Evolutionary conservation across 1,284 basidiomycete species (phyloP).

Genomic region (Leccinum pachyderme): DNA sequence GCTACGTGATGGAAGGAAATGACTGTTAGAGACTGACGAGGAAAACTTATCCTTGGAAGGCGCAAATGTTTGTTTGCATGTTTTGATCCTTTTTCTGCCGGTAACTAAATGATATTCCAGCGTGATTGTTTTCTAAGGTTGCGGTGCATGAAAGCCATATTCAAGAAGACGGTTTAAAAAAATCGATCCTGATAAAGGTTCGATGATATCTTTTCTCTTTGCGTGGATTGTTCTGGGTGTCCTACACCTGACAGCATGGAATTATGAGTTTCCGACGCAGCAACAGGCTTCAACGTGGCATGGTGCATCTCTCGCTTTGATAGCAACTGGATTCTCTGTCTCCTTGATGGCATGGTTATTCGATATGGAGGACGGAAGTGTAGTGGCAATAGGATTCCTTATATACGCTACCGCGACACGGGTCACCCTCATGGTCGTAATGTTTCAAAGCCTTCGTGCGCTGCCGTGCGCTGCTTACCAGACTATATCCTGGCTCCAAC

Average conservation of each 20-base stretch:
- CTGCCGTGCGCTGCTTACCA: neutral
- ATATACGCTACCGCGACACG: neutral
- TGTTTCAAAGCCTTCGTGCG: neutral
- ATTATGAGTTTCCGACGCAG: too few relatives aligned
- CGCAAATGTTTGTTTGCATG: neutral
- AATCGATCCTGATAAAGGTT: neutral
- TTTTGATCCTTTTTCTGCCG: neutral
- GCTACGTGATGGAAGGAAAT: too few relatives aligned
- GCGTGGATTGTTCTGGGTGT: too few relatives aligned
- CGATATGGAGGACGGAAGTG: too few relatives aligned
- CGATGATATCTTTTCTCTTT: neutral
- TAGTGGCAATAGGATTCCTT: too few relatives aligned
- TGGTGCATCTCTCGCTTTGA: too few relatives aligned
- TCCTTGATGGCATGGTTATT: constrained; percentile 2
- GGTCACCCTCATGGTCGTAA: neutral
- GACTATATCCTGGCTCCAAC: neutral
- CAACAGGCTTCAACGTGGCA: too few relatives aligned
- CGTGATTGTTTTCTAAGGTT: neutral
- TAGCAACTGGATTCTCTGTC: too few relatives aligned
- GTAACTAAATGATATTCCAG: neutral
- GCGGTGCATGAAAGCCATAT: neutral
- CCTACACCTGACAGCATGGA: too few relatives aligned
- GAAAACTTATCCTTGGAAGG: too few relatives aligned
- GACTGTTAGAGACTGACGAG: too few relatives aligned
- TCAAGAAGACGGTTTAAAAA: neutral